Evolutionary conservation across 1,284 basidiomycete genomes (phyloP).

Genomic region (Austroboletus niveus): DNA sequence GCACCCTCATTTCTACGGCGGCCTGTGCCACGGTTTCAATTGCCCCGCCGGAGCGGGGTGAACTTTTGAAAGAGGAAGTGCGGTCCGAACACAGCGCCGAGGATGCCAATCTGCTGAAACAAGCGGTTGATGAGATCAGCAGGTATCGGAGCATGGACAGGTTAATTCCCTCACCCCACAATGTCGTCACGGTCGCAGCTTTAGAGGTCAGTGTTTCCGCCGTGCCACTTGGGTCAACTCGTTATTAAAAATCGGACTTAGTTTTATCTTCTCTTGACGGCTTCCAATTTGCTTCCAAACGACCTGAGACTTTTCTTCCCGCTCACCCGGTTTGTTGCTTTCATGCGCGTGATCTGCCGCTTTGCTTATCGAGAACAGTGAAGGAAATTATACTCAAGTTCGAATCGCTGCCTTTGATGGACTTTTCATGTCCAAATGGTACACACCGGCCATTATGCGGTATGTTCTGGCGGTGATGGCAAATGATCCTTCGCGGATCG

Average conservation of each 20-base stretch:
- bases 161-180: conserved; percentile 92
- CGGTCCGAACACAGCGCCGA: conserved; percentile 62
- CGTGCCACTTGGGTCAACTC: neutral
- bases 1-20: conserved; percentile 81
- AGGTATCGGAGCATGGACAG: conserved; percentile 94
- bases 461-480: conserved; percentile 92
- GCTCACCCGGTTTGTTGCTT: conserved; percentile 72
- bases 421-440: conserved; percentile 89
- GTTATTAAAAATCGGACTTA: conserved; percentile 32
- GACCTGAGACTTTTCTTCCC: conserved; percentile 84
- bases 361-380: conserved; percentile 45
- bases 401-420: conserved; percentile 93
- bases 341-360: neutral
- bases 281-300: conserved; percentile 79
- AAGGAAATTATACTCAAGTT: conserved; percentile 91
- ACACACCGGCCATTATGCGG: conserved; percentile 76
- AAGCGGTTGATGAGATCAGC: conserved; percentile 80
- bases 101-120: conserved; percentile 65
- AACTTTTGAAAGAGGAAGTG: conserved; percentile 67
- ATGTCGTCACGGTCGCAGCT: conserved; percentile 88
- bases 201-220: conserved; percentile 63
- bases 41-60: conserved; percentile 73
- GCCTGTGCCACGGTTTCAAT: conserved; percentile 76
- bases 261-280: conserved; percentile 81
- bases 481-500: conserved; percentile 78